These are phyloP conservation scores for Nemania abortiva DNA, from an alignment of 2,329 filamentous ascomycete species.

Conservation along the genomic window DNA sequence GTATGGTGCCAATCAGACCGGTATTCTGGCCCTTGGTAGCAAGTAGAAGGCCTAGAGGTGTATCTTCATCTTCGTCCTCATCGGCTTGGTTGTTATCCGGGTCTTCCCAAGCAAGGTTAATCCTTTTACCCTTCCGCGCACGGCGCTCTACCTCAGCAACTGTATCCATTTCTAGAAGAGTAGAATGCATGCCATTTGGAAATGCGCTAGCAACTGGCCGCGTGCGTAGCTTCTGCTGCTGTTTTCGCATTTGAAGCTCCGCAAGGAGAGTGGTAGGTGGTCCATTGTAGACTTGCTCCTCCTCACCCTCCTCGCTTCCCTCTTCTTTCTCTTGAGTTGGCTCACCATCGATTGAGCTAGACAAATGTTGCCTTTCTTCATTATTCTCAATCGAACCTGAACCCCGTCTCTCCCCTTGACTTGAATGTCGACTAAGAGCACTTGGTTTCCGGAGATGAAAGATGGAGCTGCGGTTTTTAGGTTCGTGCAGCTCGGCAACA, in stretches of 20 bases:
- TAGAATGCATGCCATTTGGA: constrained; percentile 88
- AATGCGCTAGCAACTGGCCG: constrained; percentile 71
- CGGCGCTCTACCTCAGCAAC: constrained; percentile 87
- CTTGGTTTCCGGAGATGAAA: constrained; percentile 61
- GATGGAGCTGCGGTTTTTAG: constrained; percentile 64
- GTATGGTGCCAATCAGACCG: constrained; percentile 60
- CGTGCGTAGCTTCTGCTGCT: constrained; percentile 85
- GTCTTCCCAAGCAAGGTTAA: constrained; percentile 90
- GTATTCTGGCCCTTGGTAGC: constrained; percentile 69
- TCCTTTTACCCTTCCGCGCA: constrained; percentile 77
- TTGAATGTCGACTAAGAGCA: constrained; percentile 48
- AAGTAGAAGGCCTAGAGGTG: constrained; percentile 86
- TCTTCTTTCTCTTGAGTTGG: constrained; percentile 57
- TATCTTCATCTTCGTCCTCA: constrained; percentile 65
- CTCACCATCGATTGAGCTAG: constrained; percentile 49
- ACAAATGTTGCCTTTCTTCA: constrained; percentile 46
- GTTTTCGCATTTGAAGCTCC: constrained; percentile 90
- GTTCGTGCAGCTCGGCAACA: constrained; percentile 44
- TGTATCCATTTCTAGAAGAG: constrained; percentile 88
- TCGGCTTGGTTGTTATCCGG: constrained; percentile 43
- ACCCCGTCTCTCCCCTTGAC: constrained; percentile 43
- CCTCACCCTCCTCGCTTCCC: constrained; percentile 58
- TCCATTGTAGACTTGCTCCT: constrained; percentile 68
- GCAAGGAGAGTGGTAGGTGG: constrained; percentile 91
- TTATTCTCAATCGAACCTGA: constrained; percentile 41